Base-by-base conservation (phyloP, 1,284 basidiomycete genomes). In the Cystobasidium sp. region DNA sequence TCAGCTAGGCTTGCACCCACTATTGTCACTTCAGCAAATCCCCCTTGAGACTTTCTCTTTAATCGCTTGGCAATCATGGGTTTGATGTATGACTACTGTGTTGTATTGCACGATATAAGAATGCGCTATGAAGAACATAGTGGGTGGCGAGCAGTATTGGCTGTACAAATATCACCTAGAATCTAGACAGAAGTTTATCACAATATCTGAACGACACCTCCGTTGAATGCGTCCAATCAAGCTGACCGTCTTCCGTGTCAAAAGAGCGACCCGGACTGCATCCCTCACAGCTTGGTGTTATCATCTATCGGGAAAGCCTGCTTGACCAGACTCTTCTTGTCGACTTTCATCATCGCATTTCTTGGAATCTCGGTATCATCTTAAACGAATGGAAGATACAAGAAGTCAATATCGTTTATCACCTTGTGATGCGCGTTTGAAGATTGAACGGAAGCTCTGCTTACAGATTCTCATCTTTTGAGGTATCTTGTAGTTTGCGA, bases 401-500 rank as follows among this genome's bases (percentile, higher is more conserved):
- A 31, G 31, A 31, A 5, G 31, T 31, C 31, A 31, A 31, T 5
- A 31, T 31, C 31, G 31, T 31, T n/a, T n/a, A n/a, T n/a, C n/a
- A n/a, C n/a, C n/a, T n/a, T n/a, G n/a, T n/a, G n/a, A n/a, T n/a
- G n/a, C n/a, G n/a, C n/a, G n/a, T n/a, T n/a, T n/a, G n/a, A n/a
- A n/a, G n/a, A n/a, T n/a, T n/a, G n/a, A n/a, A n/a, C n/a, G 31
- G 31, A 12, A 47, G 44, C 20, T 41, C 44, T 3, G 74, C 68
- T 71, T 46, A 65, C 80, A 81, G 1, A 82, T 53, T 68, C 79
- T 80, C 47, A 82, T 64, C 63, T 77, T 79, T 39, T 81, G 79
- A 2, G 82, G 82, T 1, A 82, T 73, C 75, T 82, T 82, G 75
- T 78, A 82, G 2, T 78, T 78, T 0, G 82, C 81, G 5, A 82